Conservation (phyloP, 345 rosid species). For the Brassica napus region Da-Ae NC_063445.1:2167501-2168000, state of each 20-base stretch:
- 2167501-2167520: not conserved
- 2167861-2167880: slow-evolving; percentile 38
- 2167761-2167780: slow-evolving; percentile 40
- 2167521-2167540: not conserved
- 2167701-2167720: slow-evolving; percentile 70
- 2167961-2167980: slow-evolving; percentile 48
- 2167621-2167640: not conserved
- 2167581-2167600: slow-evolving; percentile 34
- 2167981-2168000: slow-evolving; percentile 92
- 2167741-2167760: slow-evolving; percentile 38
- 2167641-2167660: slow-evolving; percentile 22
- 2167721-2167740: slow-evolving; percentile 47
- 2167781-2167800: slow-evolving; percentile 67
- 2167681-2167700: slow-evolving; percentile 36
- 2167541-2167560: not conserved
- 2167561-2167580: not conserved
- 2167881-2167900: slow-evolving; percentile 28
- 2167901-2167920: slow-evolving; percentile 33
- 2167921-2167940: slow-evolving; percentile 30
- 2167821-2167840: not conserved
- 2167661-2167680: slow-evolving; percentile 34
- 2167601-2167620: not conserved
- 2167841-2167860: slow-evolving; percentile 34
- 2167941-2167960: slow-evolving; percentile 20
- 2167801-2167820: slow-evolving; percentile 54